Evolutionary conservation across 345 rosid species (phyloP).

Genomic region (Psidium guajava): DNA sequence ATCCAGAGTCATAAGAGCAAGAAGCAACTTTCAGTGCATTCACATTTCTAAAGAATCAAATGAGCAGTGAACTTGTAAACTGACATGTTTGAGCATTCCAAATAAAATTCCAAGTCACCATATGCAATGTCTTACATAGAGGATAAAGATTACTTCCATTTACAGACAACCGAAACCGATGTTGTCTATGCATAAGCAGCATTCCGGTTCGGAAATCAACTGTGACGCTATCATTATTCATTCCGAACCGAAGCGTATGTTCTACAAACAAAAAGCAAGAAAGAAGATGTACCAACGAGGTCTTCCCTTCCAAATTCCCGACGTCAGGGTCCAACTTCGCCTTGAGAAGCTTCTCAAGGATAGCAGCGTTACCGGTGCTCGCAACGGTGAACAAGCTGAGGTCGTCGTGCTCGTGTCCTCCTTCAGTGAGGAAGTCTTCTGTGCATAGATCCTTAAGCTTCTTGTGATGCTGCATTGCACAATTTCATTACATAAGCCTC

Average conservation of each 20-base stretch:
- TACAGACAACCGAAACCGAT: neutral
- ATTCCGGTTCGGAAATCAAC: neutral
- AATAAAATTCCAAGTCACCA: too few relatives aligned
- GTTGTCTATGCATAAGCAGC: neutral
- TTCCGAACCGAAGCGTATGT: neutral
- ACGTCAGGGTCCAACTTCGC: constrained; percentile 71
- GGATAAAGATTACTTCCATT: neutral
- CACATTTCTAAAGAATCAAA: neutral
- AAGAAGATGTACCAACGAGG: constrained; percentile 46
- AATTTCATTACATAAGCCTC: neutral
- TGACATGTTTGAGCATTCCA: neutral
- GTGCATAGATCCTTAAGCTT: constrained; percentile 39
- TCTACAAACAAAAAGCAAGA: neutral
- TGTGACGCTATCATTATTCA: neutral
- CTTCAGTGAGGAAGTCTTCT: constrained; percentile 26
- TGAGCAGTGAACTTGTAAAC: neutral
- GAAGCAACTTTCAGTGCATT: neutral
- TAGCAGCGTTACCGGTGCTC: constrained; percentile 65
- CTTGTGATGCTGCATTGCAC: constrained; percentile 45
- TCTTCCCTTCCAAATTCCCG: constrained; percentile 56
- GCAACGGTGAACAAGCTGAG: constrained; percentile 47
- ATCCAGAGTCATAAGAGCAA: neutral
- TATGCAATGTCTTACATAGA: too few relatives aligned
- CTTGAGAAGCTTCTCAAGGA: constrained; percentile 73
- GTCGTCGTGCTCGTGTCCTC: constrained; percentile 31